Base-by-base conservation (phyloP, 352 stramenopile genomes). In the Globisporangium splendens region DNA sequence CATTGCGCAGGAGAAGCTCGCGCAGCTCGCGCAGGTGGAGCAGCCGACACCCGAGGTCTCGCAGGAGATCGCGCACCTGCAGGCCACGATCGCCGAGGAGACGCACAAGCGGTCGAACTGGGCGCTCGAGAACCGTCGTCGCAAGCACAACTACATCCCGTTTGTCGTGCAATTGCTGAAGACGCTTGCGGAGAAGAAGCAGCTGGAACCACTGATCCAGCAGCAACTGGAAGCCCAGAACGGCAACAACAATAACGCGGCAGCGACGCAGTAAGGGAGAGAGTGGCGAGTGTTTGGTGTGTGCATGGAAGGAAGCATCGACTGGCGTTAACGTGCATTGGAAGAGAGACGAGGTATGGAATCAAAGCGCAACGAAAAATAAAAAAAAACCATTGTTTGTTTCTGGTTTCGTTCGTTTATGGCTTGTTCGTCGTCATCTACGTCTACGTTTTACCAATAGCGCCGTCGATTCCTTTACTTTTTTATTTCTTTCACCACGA, bases 131-230 rank as follows among this genome's bases (percentile, higher is more conserved):
- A 97, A 98, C 70, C 67, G 78, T 39, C 86, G 93, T 11, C 91
- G 96, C 52, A 96, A 96, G 66, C 95, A 98, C 82, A 98, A 98
- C 68, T 99, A 98, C 73, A 85, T 99, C 49, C 96, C 96, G 44
- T 95, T 99, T 46, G 95, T 96, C 62, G 77, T 98, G 21, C 77
- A 96, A 58, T 63, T 99, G 59, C 75, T 99, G 60, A 94, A 97
- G 71, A 77, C 85, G 55, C 79, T 99, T 43, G 92, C 95, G 3
- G 72, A 95, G 64, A 89, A 93, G 68, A 90, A 94, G 28, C 74
- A 95, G 62, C 73, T 98, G 20, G 69, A 88, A 54, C 74, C 77
- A 21, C 68, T 97, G 48, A 73, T 97, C 17, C 66, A 94, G 55
- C 72, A 85, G 48, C 83, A 93, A 62, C 60, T 77, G 2, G 73